Evolutionary conservation across 148 eudicot species (phyloP).

Genomic region (Euryodendron excelsum): DNA sequence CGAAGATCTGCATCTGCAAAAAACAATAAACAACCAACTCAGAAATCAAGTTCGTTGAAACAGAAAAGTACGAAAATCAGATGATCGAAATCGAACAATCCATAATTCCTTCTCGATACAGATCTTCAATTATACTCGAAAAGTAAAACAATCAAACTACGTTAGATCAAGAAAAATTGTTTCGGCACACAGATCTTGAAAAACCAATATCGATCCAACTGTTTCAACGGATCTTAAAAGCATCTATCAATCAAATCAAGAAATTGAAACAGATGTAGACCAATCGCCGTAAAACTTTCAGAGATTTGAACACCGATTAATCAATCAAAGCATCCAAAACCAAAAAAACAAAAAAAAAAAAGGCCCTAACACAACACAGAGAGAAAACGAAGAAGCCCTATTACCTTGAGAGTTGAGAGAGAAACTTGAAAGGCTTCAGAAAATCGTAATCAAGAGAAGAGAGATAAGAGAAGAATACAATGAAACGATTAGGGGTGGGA

Average conservation of each 20-base stretch:
- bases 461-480: background rate
- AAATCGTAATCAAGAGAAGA: background rate
- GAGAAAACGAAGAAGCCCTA: background rate
- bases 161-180: background rate
- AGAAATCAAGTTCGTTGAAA: too few relatives aligned
- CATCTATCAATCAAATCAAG: background rate
- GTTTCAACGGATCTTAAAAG: background rate
- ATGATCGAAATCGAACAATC: too few relatives aligned
- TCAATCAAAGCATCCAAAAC: too few relatives aligned
- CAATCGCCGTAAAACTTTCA: background rate
- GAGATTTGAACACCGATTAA: background rate
- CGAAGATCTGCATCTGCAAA: conserved; percentile 19
- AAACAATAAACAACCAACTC: background rate
- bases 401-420: background rate
- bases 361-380: background rate
- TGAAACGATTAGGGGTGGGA: background rate
- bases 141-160: background rate
- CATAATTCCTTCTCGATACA: too few relatives aligned
- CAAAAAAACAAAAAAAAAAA: background rate
- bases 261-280: background rate
- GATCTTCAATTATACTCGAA: too few relatives aligned
- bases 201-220: background rate
- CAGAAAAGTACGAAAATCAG: too few relatives aligned
- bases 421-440: background rate
- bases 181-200: background rate